These are phyloP conservation scores for Yamadazyma ubonensis DNA, from an alignment of 805 yeast genomes.

Conservation along the genomic window DNA sequence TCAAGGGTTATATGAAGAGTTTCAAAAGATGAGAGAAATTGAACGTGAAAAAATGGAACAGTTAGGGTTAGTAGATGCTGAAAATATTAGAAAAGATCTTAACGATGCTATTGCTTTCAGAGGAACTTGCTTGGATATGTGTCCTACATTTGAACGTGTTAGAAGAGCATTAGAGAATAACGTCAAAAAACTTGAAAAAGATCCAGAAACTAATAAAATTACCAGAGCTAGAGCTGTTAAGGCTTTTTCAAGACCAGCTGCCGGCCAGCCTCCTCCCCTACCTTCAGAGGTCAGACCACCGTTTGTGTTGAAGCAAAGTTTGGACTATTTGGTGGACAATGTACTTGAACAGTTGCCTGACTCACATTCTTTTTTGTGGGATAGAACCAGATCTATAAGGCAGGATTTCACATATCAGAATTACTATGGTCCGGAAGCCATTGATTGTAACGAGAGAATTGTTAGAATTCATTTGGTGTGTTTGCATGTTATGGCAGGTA, in stretches of 20 bases:
- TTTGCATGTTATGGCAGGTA: conserved; percentile 81
- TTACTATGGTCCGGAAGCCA: conserved; percentile 88
- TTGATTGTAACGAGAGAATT: conserved; percentile 88
- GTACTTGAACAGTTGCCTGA: conserved; percentile 70
- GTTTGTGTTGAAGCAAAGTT: conserved; percentile 58
- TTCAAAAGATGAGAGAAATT: conserved; percentile 67
- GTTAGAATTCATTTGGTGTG: conserved; percentile 83
- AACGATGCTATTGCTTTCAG: conserved; percentile 83
- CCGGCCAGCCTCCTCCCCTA: conserved; percentile 96
- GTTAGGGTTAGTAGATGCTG: conserved; percentile 82
- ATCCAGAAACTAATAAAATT: conserved; percentile 52
- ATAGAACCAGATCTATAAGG: conserved; percentile 91
- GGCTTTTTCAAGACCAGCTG: conserved; percentile 95
- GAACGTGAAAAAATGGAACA: conserved; percentile 81
- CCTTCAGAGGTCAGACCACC: conserved; percentile 99
- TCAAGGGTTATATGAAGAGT: conserved; percentile 71
- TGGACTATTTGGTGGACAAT: conserved; percentile 68
- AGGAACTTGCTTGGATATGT: conserved; percentile 92
- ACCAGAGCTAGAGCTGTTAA: conserved; percentile 68
- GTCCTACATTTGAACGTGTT: conserved; percentile 90
- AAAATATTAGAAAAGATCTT: conserved; percentile 76
- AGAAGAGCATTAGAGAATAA: conserved; percentile 85
- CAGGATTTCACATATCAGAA: conserved; percentile 97
- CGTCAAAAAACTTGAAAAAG: conserved; percentile 74
- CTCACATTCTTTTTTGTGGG: conserved; percentile 92